A percentile compares a stretch with the other conserved stretches of the same genome.
Conservation (phyloP, 1,284 basidiomycete species). For the Ustilago nuda region DNA sequence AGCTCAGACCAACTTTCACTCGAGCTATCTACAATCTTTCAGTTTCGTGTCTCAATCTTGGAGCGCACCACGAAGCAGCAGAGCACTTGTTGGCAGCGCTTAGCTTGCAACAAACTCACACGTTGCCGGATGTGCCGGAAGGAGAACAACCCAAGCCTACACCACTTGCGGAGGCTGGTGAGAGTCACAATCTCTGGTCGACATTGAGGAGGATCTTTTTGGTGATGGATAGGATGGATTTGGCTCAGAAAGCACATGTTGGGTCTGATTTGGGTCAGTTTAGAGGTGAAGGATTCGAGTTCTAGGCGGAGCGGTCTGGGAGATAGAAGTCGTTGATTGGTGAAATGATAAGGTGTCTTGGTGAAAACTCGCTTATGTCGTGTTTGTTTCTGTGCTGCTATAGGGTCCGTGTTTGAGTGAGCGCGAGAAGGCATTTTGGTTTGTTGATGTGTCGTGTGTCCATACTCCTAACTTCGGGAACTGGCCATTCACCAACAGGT, state of each 20-base stretch:
- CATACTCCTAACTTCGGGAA: too few relatives aligned
- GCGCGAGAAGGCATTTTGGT: too few relatives aligned
- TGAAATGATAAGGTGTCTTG: neutral
- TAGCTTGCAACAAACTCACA: conserved; percentile 76
- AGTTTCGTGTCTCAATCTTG: conserved; percentile 97
- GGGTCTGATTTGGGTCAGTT: conserved; percentile 77
- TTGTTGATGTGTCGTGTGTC: too few relatives aligned
- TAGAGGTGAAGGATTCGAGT: conserved; percentile 84
- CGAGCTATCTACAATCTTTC: conserved; percentile 97
- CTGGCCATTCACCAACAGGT: too few relatives aligned
- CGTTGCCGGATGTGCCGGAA: conserved; percentile 62
- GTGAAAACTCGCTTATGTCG: too few relatives aligned
- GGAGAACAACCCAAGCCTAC: conserved; percentile 46
- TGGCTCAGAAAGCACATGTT: conserved; percentile 72
- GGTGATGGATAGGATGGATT: conserved; percentile 71
- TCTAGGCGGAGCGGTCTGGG: conserved; percentile 71
- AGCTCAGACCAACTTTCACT: conserved; percentile 92
- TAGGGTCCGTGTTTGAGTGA: too few relatives aligned
- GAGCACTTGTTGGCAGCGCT: conserved; percentile 95
- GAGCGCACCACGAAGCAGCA: conserved; percentile 92
- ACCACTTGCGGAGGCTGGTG: conserved; percentile 63
- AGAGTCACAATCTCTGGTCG: conserved; percentile 80
- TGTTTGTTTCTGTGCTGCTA: too few relatives aligned
- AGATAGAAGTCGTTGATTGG: neutral
- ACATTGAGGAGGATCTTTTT: conserved; percentile 82